Conservation (phyloP, 192 early-diverging fungal species). For the Mortierella hygrophila region DNA sequence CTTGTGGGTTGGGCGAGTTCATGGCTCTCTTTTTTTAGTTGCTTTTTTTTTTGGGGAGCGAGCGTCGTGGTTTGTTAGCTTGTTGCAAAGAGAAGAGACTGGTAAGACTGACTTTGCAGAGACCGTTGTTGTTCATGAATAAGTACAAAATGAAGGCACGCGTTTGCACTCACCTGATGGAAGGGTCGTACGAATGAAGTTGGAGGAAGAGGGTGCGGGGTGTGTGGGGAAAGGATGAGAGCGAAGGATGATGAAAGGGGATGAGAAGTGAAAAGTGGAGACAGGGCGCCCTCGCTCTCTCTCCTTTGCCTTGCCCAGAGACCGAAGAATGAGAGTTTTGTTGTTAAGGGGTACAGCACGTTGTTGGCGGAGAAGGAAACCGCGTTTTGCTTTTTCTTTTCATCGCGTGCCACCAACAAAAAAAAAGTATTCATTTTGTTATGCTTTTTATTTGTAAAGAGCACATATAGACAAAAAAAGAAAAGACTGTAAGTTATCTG, state of each 20-base stretch:
- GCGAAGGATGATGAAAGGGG: neutral
- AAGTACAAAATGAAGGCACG: too few relatives aligned
- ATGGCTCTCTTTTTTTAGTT: constrained; percentile 3
- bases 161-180: too few relatives aligned
- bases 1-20: constrained; percentile 45
- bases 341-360: neutral
- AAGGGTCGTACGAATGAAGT: neutral
- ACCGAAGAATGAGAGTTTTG: neutral
- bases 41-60: too few relatives aligned
- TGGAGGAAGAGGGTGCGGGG: neutral
- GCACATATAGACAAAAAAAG: too few relatives aligned
- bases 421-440: too few relatives aligned
- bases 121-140: too few relatives aligned
- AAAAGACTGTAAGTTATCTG: too few relatives aligned
- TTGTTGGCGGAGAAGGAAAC: neutral
- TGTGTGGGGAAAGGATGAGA: neutral
- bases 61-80: neutral
- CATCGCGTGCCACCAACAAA: too few relatives aligned
- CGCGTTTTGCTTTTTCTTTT: neutral
- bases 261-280: too few relatives aligned
- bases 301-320: too few relatives aligned
- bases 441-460: too few relatives aligned
- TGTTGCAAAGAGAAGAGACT: neutral
- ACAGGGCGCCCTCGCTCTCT: too few relatives aligned
- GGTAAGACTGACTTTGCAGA: neutral